These are phyloP conservation scores for Eucalyptus coolabah DNA, from an alignment of 345 rosid species.

Conservation along the genomic window DNA sequence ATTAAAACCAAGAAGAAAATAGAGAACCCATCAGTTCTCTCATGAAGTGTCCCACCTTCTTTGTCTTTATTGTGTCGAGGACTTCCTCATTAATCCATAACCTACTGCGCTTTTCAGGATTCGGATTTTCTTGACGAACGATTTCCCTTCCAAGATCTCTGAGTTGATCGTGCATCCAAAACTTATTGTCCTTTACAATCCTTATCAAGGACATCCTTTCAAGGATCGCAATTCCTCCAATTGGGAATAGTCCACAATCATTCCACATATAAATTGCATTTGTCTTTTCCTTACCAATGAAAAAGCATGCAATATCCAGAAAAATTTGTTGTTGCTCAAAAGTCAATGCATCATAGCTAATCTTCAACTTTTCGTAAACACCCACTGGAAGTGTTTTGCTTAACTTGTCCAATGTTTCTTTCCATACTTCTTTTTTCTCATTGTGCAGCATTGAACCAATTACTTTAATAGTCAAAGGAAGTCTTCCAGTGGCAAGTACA, in stretches of 20 bases:
- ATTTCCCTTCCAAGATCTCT: background rate
- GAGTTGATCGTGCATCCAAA: background rate
- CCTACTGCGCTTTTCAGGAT: background rate
- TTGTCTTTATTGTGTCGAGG: accelerated
- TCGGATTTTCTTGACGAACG: background rate
- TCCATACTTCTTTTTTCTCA: accelerated
- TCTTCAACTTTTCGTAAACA: no score
- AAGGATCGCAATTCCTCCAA: no score
- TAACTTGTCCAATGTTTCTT: no score
- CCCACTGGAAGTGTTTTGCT: accelerated
- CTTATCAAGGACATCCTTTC: background rate
- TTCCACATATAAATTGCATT: no score
- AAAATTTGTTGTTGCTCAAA: background rate
- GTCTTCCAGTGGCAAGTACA: background rate
- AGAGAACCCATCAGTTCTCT: background rate
- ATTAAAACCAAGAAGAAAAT: no score
- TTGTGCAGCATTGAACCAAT: accelerated
- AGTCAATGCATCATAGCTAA: background rate
- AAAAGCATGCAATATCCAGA: no score
- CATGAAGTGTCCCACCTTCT: accelerated
- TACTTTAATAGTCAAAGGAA: background rate
- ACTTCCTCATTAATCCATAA: background rate
- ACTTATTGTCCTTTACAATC: background rate
- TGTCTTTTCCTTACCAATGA: no score
- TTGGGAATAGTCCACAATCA: accelerated